Conservation (phyloP, 805 yeast species). For the Myxozyma kluyveri region DNA sequence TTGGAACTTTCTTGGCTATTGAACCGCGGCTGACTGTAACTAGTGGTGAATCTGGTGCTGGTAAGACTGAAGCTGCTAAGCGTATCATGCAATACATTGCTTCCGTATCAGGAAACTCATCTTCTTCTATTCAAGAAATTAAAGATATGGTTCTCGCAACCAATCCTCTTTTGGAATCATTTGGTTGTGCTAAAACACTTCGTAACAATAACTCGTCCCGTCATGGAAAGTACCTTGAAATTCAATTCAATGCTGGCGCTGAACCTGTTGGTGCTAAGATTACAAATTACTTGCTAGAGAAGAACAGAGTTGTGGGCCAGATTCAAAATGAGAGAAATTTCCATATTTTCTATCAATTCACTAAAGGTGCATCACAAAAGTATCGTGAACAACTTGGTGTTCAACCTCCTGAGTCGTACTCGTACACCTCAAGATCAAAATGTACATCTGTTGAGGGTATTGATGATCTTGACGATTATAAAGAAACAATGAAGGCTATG, state of each 20-base stretch:
- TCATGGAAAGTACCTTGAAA: constrained; percentile 91
- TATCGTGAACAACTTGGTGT: constrained; percentile 85
- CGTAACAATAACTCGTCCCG: constrained; percentile 87
- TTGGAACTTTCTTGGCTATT: background rate
- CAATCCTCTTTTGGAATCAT: constrained; percentile 84
- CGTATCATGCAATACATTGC: constrained; percentile 90
- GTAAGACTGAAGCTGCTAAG: constrained; percentile 96
- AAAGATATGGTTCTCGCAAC: constrained; percentile 98
- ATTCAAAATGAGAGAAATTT: constrained; percentile 89
- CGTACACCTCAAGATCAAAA: constrained; percentile 81
- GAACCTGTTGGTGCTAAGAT: constrained; percentile 95
- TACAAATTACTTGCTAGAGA: constrained; percentile 89
- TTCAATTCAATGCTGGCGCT: constrained; percentile 72
- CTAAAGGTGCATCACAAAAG: constrained; percentile 82
- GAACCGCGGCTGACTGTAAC: background rate
- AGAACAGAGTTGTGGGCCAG: constrained; percentile 96
- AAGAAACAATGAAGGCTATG: constrained; percentile 86
- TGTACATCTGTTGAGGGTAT: constrained; percentile 85
- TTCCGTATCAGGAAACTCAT: constrained; percentile 66
- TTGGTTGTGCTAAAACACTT: constrained; percentile 91
- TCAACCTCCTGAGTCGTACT: constrained; percentile 89
- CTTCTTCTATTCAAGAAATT: constrained; percentile 73
- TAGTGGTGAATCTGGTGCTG: constrained; percentile 98
- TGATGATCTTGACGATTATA: constrained; percentile 75
- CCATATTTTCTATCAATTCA: constrained; percentile 94